phyloP scores from a whole-genome alignment of 352 stramenopile genomes.

The Phytopythium oedochilum region DNA sequence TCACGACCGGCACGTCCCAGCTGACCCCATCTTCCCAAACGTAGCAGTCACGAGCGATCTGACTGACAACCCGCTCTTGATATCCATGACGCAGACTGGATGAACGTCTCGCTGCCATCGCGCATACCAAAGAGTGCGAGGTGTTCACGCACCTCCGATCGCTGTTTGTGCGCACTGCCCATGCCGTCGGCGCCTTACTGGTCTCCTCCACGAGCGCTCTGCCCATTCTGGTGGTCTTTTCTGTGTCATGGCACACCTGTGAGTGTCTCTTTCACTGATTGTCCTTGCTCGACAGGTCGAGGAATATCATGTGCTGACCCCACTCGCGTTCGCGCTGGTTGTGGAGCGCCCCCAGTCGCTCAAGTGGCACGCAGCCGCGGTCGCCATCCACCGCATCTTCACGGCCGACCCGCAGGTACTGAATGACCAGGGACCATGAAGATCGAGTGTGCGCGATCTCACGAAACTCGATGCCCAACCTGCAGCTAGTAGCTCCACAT shows the following conservation, averaged over 20 bases:
- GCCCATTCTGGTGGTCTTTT: conserved; percentile 25
- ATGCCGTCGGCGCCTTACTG: conserved; percentile 50
- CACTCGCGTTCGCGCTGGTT: conserved; percentile 54
- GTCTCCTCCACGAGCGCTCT: conserved; percentile 35
- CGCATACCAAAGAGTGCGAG: conserved; percentile 46
- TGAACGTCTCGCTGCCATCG: conserved; percentile 21
- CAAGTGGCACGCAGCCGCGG: conserved; percentile 56
- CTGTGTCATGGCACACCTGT: no score
- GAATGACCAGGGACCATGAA: no score
- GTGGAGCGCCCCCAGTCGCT: conserved; percentile 43
- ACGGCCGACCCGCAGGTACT: conserved; percentile 17
- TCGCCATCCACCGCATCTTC: conserved; percentile 47
- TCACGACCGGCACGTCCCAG: conserved; percentile 26
- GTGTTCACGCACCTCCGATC: conserved; percentile 49
- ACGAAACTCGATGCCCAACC: neutral
- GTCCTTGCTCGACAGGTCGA: conserved; percentile 16
- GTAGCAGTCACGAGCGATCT: no score
- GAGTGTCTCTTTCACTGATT: neutral
- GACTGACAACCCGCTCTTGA: neutral
- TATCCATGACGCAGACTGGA: conserved; percentile 18
- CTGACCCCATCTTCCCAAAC: no score
- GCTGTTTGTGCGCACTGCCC: conserved; percentile 35
- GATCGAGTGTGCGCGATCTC: no score
- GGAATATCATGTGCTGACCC: conserved; percentile 34
- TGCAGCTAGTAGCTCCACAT: conserved; percentile 11